Evolutionary conservation across 345 rosid species (phyloP).

Genomic region (sweet orange (Citrus sinensis)): DVS_A1.0 CM039169.1:30561001-30561500

Average conservation of each 20-base stretch:
- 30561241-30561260: too few species aligned
- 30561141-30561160: background rate
- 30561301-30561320: background rate
- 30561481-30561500: background rate
- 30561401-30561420: constrained; percentile 22
- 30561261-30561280: background rate
- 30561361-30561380: constrained; percentile 6
- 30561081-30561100: background rate
- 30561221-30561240: background rate
- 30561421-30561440: constrained; percentile 16
- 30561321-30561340: background rate
- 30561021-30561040: constrained; percentile 11
- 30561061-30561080: background rate
- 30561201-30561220: background rate
- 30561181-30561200: background rate
- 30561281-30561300: background rate
- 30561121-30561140: background rate
- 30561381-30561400: constrained; percentile 11
- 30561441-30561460: background rate
- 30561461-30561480: background rate
- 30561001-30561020: background rate
- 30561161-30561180: background rate
- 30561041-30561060: constrained; percentile 15
- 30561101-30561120: background rate
- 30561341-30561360: background rate